Base-by-base conservation (phyloP, 305 asterid genomes). In the Fraxinus floribunda region DNA sequence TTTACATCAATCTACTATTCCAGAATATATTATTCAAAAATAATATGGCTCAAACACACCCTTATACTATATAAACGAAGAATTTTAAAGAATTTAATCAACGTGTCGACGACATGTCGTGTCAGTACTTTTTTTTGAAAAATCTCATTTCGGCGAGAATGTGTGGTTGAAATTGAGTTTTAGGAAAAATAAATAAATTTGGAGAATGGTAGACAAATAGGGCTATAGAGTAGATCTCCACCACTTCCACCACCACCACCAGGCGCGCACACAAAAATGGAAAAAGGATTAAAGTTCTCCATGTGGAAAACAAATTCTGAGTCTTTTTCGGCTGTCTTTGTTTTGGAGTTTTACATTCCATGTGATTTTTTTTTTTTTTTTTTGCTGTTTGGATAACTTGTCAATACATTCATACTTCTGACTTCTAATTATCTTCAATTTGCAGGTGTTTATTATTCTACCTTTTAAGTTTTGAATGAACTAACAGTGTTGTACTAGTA, bases 381-480 rank as follows among this genome's bases (percentile, higher is more conserved):
- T 24, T 22, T 62, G 30, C 7, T 62, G 5, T 60, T 26, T 44
- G 44, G 64, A 78, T 84, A 62, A 71, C 62, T 74, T 68, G 26
- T 39, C 32, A 74, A 75, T 84, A 80, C 78, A 72, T 55, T 78
- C 62, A 22, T 20, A 34, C 32, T 73, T 79, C 36, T 44, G 80
- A 57, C 11, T 41, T 60, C 24, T 82, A 57, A 44, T 70, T 15
- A 72, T 57, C 70, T 36, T 83, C 77, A 39, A 26, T 78, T 83
- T 83, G 76, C 83, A 84, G 84, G 90, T 71, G 80, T 52, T 34
- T 34, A 24, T 62, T 72, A 18, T 71, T 71, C 13, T 30, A n/a
- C 79, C 85, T 29, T 29, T 75, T 36, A 71, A 41, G 79, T 75
- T 78, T 80, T 71, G 57, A 80, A 74, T 80, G 29, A 72, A 77